Evolutionary conservation across 2,329 filamentous ascomycete genomes (phyloP).

Genomic region (Alternaria angustiovoidea): DNA sequence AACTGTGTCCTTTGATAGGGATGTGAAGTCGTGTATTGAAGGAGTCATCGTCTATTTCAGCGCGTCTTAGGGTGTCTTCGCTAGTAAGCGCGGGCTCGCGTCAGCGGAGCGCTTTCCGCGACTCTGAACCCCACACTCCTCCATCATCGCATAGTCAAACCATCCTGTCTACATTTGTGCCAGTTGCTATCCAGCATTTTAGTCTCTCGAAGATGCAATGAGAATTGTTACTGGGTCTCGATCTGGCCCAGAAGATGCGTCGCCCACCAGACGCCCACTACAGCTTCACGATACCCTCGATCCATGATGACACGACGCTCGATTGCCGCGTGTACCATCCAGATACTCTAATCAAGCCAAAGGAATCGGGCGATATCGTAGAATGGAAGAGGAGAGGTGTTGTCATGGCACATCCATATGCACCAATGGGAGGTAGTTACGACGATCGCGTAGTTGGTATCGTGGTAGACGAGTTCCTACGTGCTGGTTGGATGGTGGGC

Average conservation of each 20-base stretch:
- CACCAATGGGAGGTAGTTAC: slow-evolving; percentile 82
- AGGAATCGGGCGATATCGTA: neutral
- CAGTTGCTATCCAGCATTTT: neutral
- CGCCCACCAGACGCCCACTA: slow-evolving; percentile 47
- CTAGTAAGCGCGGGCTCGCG: neutral
- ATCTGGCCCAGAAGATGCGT: slow-evolving; percentile 35
- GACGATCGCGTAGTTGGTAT: slow-evolving; percentile 82
- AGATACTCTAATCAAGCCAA: slow-evolving; percentile 29
- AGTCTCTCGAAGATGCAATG: slow-evolving; percentile 32
- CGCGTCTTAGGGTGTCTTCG: neutral
- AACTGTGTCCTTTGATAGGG: too few species aligned
- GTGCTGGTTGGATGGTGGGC: slow-evolving; percentile 75
- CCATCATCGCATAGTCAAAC: neutral
- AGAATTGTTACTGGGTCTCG: slow-evolving; percentile 30
- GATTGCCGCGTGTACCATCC: slow-evolving; percentile 83
- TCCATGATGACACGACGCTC: slow-evolving; percentile 78
- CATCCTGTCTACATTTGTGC: neutral
- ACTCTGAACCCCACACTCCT: slow-evolving; percentile 6
- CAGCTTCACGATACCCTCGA: slow-evolving; percentile 81
- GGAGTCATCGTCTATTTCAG: neutral
- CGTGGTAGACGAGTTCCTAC: slow-evolving; percentile 69
- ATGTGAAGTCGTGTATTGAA: neutral
- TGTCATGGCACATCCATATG: slow-evolving; percentile 89
- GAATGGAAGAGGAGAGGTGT: slow-evolving; percentile 59
- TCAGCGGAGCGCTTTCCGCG: slow-evolving; percentile 1